Percentiles rank a stretch among this genome's conserved stretches.
Evolutionary conservation across 2,329 filamentous ascomycete species (phyloP).

Genomic region (Fusarium sp.): DNA sequence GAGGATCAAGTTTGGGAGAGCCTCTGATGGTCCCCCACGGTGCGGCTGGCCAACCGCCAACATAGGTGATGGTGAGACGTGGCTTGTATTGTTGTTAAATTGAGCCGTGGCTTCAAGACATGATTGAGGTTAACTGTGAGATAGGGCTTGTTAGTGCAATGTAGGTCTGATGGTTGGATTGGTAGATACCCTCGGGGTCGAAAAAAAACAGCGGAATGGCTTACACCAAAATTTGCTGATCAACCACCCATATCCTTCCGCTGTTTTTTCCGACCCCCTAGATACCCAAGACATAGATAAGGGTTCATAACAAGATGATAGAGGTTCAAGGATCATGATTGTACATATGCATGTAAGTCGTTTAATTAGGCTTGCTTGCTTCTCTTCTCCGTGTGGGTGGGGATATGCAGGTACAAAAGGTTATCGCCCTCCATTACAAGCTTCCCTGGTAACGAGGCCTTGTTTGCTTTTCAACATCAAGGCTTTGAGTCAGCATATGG

Average conservation of each 20-base stretch:
- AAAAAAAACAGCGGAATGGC: too few species aligned
- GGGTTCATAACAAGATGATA: not conserved
- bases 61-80: constrained; percentile 4
- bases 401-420: constrained; percentile 34
- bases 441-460: not conserved
- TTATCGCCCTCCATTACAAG: constrained; percentile 12
- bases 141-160: too few species aligned
- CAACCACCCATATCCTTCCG: too few species aligned
- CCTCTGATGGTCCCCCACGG: not conserved
- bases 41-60: not conserved
- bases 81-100: not conserved
- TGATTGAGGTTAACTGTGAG: not conserved
- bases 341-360: not conserved
- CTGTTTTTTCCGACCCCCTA: too few species aligned
- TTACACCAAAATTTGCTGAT: too few species aligned
- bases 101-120: not conserved
- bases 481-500: not conserved
- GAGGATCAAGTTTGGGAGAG: not conserved
- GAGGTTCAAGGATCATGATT: not conserved
- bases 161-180: not conserved
- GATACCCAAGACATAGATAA: not conserved
- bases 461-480: not conserved
- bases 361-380: not conserved
- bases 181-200: not conserved
- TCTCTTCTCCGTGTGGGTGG: not conserved